Evolutionary conservation across 345 rosid species (phyloP).

Genomic region (Geranium rotundifolium): DNA sequence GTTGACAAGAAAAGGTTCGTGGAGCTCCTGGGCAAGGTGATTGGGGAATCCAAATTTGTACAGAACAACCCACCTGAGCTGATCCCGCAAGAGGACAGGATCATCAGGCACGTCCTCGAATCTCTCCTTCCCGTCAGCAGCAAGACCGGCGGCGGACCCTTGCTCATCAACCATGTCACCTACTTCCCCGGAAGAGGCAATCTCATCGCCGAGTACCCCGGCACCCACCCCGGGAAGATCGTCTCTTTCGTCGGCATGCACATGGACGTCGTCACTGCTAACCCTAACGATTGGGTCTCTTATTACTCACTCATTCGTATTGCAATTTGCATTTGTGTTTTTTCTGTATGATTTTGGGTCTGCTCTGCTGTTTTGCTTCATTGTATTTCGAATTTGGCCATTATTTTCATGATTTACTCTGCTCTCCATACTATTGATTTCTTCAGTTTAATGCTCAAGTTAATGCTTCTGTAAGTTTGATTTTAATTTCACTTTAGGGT

Average conservation of each 20-base stretch:
- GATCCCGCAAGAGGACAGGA: constrained; percentile 79
- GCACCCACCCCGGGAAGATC: constrained; percentile 73
- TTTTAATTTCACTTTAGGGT: no score
- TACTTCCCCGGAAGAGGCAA: constrained; percentile 75
- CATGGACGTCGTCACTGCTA: constrained; percentile 97
- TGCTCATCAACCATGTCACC: constrained; percentile 57
- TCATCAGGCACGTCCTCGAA: constrained; percentile 64
- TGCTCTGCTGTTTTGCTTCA: background rate
- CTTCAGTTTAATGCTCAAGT: background rate
- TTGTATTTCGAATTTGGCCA: background rate
- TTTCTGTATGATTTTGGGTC: background rate
- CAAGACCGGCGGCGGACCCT: constrained; percentile 73
- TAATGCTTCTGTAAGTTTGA: background rate
- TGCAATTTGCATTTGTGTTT: background rate
- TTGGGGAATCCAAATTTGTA: constrained; percentile 65
- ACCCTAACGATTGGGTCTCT: constrained; percentile 80
- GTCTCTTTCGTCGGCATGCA: constrained; percentile 98
- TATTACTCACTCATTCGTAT: constrained; percentile 4
- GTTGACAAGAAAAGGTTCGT: constrained; percentile 56
- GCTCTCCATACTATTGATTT: background rate
- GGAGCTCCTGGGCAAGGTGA: constrained; percentile 51
- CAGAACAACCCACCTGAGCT: constrained; percentile 96
- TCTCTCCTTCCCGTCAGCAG: constrained; percentile 78
- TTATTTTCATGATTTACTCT: background rate
- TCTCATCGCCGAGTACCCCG: constrained; percentile 93